Conservation (phyloP, 768 basidiomycete species). For the Suillus tomentosus region DNA sequence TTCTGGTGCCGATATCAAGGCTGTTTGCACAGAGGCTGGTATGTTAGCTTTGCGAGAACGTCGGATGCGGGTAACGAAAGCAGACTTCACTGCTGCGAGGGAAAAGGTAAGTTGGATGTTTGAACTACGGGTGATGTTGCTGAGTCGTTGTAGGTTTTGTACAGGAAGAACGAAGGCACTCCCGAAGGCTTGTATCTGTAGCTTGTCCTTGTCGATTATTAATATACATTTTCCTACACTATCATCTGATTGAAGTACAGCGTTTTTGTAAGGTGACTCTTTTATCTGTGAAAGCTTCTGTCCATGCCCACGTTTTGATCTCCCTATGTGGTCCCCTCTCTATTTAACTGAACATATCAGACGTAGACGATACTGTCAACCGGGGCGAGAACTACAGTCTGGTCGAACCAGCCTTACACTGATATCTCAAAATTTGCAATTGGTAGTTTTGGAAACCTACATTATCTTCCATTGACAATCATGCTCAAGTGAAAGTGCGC, state of each 20-base stretch:
- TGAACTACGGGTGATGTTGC: constrained; percentile 10
- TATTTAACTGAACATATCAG: neutral
- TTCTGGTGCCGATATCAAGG: constrained; percentile 98
- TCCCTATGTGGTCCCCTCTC: neutral
- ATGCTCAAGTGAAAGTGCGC: neutral
- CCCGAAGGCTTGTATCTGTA: constrained; percentile 88
- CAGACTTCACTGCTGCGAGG: constrained; percentile 85
- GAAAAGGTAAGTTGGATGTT: constrained; percentile 71
- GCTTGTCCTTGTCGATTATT: constrained; percentile 5
- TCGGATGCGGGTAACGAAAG: constrained; percentile 91
- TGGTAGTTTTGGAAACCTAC: neutral
- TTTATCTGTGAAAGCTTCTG: neutral
- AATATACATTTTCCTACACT: neutral
- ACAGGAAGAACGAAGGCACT: constrained; percentile 97
- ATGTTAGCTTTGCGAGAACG: constrained; percentile 91
- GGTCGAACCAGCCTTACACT: neutral
- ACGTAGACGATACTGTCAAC: neutral
- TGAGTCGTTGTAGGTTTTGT: constrained; percentile 60
- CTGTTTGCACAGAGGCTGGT: constrained; percentile 98
- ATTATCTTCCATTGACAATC: neutral
- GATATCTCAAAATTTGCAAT: neutral
- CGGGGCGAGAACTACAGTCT: neutral
- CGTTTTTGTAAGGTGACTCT: neutral
- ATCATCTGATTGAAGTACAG: neutral
- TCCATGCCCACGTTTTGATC: neutral